A percentile compares a stretch with the other conserved stretches of the same genome.
Conservation (phyloP, 441 rosid species). For the Erodium trifolium region DNA sequence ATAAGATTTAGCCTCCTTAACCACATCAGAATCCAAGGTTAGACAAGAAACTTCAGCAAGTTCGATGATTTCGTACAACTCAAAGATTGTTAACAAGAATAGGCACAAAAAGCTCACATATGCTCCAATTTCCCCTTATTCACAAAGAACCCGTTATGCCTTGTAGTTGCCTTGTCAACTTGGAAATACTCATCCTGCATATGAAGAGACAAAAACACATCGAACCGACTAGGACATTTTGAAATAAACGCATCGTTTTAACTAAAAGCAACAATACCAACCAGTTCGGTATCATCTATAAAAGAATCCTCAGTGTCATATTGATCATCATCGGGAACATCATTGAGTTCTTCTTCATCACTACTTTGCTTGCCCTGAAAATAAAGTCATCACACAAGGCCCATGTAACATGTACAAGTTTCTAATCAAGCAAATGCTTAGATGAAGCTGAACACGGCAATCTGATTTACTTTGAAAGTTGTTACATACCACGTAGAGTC, state of each 20-base stretch:
- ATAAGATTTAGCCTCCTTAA: no score
- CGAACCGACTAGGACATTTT: no score
- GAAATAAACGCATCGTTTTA: no score
- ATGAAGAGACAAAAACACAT: neutral
- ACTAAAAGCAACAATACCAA: slow-evolving; percentile 17
- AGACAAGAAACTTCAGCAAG: slow-evolving; percentile 9
- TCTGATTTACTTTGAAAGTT: neutral
- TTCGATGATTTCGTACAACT: slow-evolving; percentile 1
- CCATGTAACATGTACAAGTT: neutral
- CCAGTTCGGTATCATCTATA: slow-evolving; percentile 95
- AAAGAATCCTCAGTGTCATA: slow-evolving; percentile 98
- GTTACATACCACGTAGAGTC: slow-evolving; percentile 71
- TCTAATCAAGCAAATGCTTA: neutral
- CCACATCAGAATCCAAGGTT: slow-evolving; percentile 1
- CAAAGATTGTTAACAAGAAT: slow-evolving; percentile 2
- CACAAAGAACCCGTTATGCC: slow-evolving; percentile 20
- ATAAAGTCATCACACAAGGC: slow-evolving; percentile 20
- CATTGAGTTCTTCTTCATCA: slow-evolving; percentile 83
- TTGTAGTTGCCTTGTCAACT: slow-evolving; percentile 23
- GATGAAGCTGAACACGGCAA: neutral
- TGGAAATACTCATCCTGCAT: slow-evolving; percentile 28
- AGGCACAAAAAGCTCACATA: slow-evolving; percentile 21
- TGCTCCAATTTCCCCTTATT: slow-evolving; percentile 24
- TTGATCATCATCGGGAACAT: slow-evolving; percentile 90
- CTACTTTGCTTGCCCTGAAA: slow-evolving; percentile 92